Evolutionary conservation across 2,329 filamentous ascomycete species (phyloP).

Genomic region (Colletotrichum theobromicola): DNA sequence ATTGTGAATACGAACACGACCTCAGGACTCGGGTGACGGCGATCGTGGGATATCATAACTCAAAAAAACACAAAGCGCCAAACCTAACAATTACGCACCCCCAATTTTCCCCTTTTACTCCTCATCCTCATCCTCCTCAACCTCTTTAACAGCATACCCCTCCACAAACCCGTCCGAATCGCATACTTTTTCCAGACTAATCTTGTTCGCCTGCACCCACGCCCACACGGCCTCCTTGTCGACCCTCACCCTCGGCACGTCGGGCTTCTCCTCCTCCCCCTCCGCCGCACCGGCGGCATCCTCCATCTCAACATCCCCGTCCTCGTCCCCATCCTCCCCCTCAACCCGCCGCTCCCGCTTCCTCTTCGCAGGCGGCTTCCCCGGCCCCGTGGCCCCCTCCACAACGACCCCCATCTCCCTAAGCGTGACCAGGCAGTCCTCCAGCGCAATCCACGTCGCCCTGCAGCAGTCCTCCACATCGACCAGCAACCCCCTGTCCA

Average conservation of each 20-base stretch:
- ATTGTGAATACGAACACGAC: background rate
- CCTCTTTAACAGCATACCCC: slow-evolving; percentile 61
- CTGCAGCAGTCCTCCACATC: slow-evolving; percentile 75
- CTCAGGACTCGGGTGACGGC: background rate
- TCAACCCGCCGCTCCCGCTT: slow-evolving; percentile 13
- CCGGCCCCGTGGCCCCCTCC: slow-evolving; percentile 56
- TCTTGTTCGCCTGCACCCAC: slow-evolving; percentile 69
- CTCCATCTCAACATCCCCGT: slow-evolving; percentile 25
- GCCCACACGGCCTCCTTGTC: slow-evolving; percentile 63
- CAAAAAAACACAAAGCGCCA: background rate
- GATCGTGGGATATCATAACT: background rate
- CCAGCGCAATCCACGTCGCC: slow-evolving; percentile 81
- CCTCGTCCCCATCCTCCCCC: slow-evolving; percentile 22
- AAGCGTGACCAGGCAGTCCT: slow-evolving; percentile 81
- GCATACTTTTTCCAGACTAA: slow-evolving; percentile 70
- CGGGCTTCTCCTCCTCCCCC: slow-evolving; percentile 26
- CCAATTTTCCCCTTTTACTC: background rate
- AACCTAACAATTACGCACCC: background rate
- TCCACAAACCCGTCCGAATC: slow-evolving; percentile 78
- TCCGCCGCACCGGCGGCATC: slow-evolving; percentile 25
- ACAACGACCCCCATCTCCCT: slow-evolving; percentile 79
- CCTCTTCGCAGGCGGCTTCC: slow-evolving; percentile 31
- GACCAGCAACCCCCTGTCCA: slow-evolving; percentile 45
- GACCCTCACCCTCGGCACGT: slow-evolving; percentile 54
- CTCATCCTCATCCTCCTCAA: slow-evolving; percentile 37